Conservation (phyloP, 768 basidiomycete genomes). For the Mycena belliarum region DNA sequence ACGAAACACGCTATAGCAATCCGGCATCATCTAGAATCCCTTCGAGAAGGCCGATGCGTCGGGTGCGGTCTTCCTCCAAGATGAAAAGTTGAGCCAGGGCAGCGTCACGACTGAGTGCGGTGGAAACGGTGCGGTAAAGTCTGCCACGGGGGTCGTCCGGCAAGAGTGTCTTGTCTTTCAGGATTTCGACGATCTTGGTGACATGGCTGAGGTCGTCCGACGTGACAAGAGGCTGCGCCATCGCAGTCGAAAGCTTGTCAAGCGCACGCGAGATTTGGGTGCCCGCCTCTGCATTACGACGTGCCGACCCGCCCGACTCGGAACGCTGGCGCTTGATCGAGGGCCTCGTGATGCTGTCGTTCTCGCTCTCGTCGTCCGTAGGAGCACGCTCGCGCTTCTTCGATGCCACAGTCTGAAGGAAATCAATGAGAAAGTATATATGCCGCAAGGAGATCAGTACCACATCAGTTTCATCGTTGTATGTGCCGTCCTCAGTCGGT, state of each 20-base stretch:
- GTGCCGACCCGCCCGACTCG: neutral
- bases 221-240: neutral
- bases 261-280: neutral
- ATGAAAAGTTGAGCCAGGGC: neutral
- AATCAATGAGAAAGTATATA: too few relatives aligned
- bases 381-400: neutral
- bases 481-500: too few relatives aligned
- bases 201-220: neutral
- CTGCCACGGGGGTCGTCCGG: neutral
- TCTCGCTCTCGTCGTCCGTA: neutral
- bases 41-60: neutral
- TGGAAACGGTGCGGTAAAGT: neutral
- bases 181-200: neutral
- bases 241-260: neutral
- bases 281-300: constrained; percentile 6
- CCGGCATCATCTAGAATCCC: neutral
- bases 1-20: neutral
- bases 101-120: neutral
- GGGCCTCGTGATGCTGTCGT: neutral
- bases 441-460: too few relatives aligned
- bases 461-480: too few relatives aligned
- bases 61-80: neutral
- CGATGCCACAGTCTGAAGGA: neutral
- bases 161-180: neutral
- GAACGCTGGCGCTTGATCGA: neutral